Evolutionary conservation across 1,139 yeast species (phyloP), one percentile per base, ranked within the genome.

Genomic region (Insectozyma bohioensis): DNA sequence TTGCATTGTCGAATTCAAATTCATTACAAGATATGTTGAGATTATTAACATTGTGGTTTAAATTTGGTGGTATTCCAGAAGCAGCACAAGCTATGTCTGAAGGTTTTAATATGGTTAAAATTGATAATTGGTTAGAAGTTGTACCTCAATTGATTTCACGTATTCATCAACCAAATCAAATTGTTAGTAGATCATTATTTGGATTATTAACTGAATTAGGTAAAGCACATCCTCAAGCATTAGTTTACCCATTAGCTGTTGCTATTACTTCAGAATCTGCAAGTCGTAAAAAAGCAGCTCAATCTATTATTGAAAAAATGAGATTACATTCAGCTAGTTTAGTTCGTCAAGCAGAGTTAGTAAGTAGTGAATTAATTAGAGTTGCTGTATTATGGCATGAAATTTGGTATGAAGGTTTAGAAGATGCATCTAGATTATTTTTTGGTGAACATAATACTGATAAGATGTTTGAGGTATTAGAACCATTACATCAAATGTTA

Each of bases 371-470:
- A 51, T 74, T 94, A 40, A 90, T 94, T 43, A 68, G 98, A 45
- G 95, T 88, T 11, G 97, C 97, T 1, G 97, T 92, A 2, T 64
- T 92, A 42, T 90, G 98, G 97, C 95, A 88, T 49, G 99, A 94
- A 52, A 85, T 85, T 55, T 94, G 99, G 98, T 90, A 90, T 49
- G 98, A 90, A 61, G 97, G 95, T 2, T 67, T 94, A 24, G 99
- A 94, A 54, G 97, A 92, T 63, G 98, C 98, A 1, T 88, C 96
- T 4, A 72, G 97, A 40, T 74, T 85, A 35, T 94, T 85, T 64
- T 92, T 88, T 58, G 96, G 95, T 22, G 98, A 94, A 42, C 94
- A 87, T 49, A 87, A 92, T 52, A 85, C 94, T 7, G 96, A 88
- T 37, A 88, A 87, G 54, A 94, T 92, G 97, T 85, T 85, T 59